Evolutionary conservation across 306 rosid genomes (phyloP).

Genomic region (Trifolium repens): DNA sequence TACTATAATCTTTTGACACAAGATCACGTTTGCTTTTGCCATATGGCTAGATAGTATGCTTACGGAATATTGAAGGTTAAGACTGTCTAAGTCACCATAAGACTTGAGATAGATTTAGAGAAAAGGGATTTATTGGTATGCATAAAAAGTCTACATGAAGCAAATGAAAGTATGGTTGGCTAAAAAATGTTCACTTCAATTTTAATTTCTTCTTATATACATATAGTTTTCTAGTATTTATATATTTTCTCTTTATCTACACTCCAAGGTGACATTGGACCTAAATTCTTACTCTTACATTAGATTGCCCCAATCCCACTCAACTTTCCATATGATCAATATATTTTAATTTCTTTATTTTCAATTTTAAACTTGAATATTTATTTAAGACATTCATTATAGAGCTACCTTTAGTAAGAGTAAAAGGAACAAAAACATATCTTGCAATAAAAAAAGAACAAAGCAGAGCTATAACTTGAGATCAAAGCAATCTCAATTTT

Average conservation of each 20-base stretch:
- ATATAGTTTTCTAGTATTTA: constrained; percentile 36
- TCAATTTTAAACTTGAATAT: constrained; percentile 17
- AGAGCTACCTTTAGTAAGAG: constrained; percentile 49
- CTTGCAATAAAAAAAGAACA: constrained; percentile 40
- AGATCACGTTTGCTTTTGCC: constrained; percentile 39
- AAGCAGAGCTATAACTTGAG: constrained; percentile 57
- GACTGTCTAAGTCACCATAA: constrained; percentile 20
- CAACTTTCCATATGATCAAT: constrained; percentile 39
- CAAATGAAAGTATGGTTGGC: constrained; percentile 62
- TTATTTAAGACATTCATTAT: constrained; percentile 32
- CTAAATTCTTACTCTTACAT: constrained; percentile 53
- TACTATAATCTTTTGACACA: constrained; percentile 28
- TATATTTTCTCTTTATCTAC: constrained; percentile 56
- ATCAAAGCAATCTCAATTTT: constrained; percentile 60
- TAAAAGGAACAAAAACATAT: constrained; percentile 44
- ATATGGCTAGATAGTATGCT: constrained; percentile 25
- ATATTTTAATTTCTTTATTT: constrained; percentile 34
- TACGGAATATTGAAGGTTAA: constrained; percentile 7
- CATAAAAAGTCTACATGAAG: constrained; percentile 74
- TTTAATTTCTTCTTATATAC: not conserved
- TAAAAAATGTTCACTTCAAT: constrained; percentile 39
- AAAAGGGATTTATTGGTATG: constrained; percentile 55
- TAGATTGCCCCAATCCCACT: constrained; percentile 76
- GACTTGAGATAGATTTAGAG: constrained; percentile 37
- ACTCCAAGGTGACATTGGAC: constrained; percentile 78